Conservation (phyloP, 2,329 filamentous ascomycete species). For the Myriosclerotinia scirpicola region DNA sequence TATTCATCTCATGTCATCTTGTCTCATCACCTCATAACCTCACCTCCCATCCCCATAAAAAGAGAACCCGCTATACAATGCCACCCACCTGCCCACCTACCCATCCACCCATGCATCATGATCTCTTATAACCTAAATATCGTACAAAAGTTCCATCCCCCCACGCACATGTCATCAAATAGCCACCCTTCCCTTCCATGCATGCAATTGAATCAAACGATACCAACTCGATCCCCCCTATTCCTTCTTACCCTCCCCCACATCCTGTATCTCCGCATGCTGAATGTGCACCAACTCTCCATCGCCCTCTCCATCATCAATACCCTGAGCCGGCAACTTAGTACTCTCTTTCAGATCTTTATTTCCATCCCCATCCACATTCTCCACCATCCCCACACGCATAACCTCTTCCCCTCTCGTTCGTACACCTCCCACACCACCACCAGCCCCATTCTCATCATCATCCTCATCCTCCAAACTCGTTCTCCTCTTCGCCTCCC, state of each 20-base stretch:
- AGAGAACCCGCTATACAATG: background rate
- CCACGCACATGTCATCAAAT: background rate
- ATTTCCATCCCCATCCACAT: background rate
- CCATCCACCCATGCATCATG: background rate
- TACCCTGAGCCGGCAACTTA: background rate
- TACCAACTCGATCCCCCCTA: conserved; percentile 12
- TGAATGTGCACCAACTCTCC: conserved; percentile 35
- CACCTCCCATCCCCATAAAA: background rate
- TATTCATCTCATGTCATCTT: background rate
- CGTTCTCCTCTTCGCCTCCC: conserved; percentile 40
- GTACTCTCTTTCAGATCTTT: background rate
- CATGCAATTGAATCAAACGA: background rate
- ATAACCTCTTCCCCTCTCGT: conserved; percentile 30
- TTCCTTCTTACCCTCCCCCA: conserved; percentile 13
- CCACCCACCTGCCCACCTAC: background rate
- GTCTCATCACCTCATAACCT: background rate
- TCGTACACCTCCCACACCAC: conserved; percentile 32
- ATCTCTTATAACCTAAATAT: background rate
- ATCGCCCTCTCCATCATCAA: conserved; percentile 30
- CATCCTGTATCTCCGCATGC: conserved; percentile 34
- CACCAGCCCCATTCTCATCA: conserved; percentile 35
- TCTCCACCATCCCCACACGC: conserved; percentile 28
- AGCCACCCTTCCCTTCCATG: background rate
- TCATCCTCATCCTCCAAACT: conserved; percentile 41
- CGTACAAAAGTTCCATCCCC: background rate